Conservation (phyloP, 2,329 filamentous ascomycete genomes). For the Fusarium tupiense region DNA sequence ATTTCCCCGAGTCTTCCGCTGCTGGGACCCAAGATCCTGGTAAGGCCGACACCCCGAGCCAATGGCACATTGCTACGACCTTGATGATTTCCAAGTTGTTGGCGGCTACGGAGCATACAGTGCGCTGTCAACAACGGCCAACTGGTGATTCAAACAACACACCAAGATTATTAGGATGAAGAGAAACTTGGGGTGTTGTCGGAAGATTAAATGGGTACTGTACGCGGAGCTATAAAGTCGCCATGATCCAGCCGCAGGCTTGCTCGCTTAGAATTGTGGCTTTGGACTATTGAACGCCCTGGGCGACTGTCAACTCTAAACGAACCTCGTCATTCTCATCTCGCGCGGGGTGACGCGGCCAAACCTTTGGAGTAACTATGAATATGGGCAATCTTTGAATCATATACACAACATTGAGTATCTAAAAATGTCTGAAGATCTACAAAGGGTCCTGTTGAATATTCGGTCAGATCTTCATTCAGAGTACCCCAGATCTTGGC, state of each 20-base stretch:
- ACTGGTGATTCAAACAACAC: background rate
- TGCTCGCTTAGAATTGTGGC: background rate
- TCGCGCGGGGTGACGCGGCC: background rate
- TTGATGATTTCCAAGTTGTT: background rate
- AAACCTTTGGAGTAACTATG: accelerated
- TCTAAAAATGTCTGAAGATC: accelerated
- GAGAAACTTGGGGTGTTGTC: background rate
- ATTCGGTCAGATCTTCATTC: background rate
- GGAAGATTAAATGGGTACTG: background rate
- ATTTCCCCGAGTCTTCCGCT: background rate
- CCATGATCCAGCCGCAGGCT: background rate
- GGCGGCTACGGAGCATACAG: background rate
- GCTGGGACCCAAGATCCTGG: background rate
- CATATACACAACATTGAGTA: accelerated
- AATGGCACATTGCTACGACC: background rate
- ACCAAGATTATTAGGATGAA: background rate
- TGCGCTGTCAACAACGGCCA: background rate
- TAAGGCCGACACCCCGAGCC: background rate
- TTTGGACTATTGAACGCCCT: background rate
- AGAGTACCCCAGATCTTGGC: background rate
- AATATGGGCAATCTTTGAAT: background rate
- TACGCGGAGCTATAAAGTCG: background rate
- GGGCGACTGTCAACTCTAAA: background rate
- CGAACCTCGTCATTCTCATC: background rate
- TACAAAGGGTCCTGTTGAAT: background rate